Conservation (phyloP, 2,329 filamentous ascomycete species). For the Aspergillus japonicus region DNA sequence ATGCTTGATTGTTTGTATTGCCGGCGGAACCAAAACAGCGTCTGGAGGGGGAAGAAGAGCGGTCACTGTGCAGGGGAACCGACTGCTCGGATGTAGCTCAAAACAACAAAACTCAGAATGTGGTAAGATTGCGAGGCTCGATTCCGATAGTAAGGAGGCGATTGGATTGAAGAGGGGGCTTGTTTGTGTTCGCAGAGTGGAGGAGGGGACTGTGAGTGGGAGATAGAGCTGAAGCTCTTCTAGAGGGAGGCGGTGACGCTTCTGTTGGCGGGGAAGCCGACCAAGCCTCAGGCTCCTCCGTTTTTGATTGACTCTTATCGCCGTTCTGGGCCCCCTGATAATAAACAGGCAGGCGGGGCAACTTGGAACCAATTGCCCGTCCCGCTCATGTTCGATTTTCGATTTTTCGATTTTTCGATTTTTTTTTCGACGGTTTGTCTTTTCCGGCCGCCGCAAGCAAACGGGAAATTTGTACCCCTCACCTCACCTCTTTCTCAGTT, state of each 20-base stretch:
- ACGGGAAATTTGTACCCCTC: not conserved
- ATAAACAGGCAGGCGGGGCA: constrained; percentile 20
- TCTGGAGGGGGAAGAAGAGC: constrained; percentile 11
- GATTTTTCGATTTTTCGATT: not conserved
- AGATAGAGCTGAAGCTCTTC: not conserved
- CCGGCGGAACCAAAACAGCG: constrained; percentile 10
- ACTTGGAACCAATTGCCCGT: constrained; percentile 6
- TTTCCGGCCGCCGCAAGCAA: not conserved
- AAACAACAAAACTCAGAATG: not conserved
- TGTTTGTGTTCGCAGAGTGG: not conserved
- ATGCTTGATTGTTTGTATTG: constrained; percentile 44
- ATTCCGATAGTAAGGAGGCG: no score
- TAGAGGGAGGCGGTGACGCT: constrained; percentile 21
- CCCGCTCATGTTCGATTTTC: constrained; percentile 11
- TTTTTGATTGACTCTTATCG: constrained; percentile 10
- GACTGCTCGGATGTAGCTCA: not conserved
- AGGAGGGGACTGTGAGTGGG: not conserved
- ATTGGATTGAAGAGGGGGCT: not conserved
- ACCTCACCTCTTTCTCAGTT: not conserved
- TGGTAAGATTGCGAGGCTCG: no score
- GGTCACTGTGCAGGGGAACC: constrained; percentile 1
- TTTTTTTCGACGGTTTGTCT: constrained; percentile 11
- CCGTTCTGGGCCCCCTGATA: constrained; percentile 18
- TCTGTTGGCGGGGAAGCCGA: constrained; percentile 22
- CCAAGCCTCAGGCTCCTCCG: constrained; percentile 16